phyloP scores from a whole-genome alignment of 495 filamentous ascomycete species.

The Letharia columbiana region DNA sequence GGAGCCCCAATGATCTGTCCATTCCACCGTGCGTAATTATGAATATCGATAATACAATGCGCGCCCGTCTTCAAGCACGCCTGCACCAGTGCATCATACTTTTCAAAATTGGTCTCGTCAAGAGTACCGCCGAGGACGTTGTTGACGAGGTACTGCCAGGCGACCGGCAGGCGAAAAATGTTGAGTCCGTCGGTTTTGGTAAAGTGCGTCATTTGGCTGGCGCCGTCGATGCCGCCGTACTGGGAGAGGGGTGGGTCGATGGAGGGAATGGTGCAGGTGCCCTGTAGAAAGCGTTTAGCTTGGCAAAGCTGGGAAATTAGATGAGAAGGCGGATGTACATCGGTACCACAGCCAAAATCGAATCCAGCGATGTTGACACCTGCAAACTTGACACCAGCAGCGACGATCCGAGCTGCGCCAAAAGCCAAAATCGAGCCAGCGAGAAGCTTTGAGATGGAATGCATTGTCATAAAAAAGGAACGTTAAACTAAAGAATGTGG shows the following conservation, averaged over 20 bases:
- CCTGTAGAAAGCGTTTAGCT: constrained; percentile 2
- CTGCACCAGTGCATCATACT: constrained; percentile 50
- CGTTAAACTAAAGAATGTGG: constrained; percentile 6
- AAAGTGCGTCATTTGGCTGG: constrained; percentile 51
- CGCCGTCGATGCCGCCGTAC: constrained; percentile 20
- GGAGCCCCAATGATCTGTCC: constrained; percentile 44
- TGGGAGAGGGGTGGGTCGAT: constrained; percentile 15
- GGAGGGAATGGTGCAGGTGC: constrained; percentile 6
- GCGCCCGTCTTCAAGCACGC: constrained; percentile 48
- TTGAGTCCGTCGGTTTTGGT: constrained; percentile 43
- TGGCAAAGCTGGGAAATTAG: neutral
- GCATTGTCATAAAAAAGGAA: constrained; percentile 9
- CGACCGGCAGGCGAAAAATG: constrained; percentile 48
- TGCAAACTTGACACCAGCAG: constrained; percentile 27
- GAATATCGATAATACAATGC: constrained; percentile 51
- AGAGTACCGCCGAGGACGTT: constrained; percentile 41
- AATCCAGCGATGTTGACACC: constrained; percentile 40
- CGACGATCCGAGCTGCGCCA: constrained; percentile 14
- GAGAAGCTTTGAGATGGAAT: constrained; percentile 9
- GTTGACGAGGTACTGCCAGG: constrained; percentile 50
- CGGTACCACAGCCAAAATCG: constrained; percentile 25
- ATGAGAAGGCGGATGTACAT: constrained; percentile 12
- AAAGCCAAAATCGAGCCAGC: constrained; percentile 19
- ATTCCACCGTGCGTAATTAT: constrained; percentile 55
- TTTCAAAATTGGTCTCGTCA: constrained; percentile 39